Conservation (phyloP, 1,139 yeast species). For the Taphrina sp. region DNA sequence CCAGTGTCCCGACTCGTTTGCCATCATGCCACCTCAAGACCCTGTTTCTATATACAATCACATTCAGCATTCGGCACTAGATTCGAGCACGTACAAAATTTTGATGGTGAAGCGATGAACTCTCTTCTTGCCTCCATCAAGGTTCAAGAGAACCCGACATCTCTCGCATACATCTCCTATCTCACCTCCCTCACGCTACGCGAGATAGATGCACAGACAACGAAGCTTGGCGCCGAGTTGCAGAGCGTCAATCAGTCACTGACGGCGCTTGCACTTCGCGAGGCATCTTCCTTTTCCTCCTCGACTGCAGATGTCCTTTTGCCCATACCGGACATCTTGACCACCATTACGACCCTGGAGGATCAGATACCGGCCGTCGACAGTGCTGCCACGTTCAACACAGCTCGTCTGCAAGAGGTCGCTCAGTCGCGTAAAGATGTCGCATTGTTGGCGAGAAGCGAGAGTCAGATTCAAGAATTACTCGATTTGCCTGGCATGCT, state of each 20-base stretch:
- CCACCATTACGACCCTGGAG: constrained; percentile 8
- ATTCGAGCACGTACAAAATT: too few relatives aligned
- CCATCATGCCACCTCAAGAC: too few relatives aligned
- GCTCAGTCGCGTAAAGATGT: constrained; percentile 38
- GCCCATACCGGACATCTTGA: constrained; percentile 11
- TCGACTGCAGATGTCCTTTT: constrained; percentile 9
- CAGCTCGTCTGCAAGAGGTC: constrained; percentile 16
- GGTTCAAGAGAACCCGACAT: constrained; percentile 1
- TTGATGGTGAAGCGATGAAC: too few relatives aligned
- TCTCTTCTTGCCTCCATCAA: constrained; percentile 4
- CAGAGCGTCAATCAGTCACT: constrained; percentile 24
- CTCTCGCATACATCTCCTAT: constrained; percentile 6
- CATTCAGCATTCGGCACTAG: too few relatives aligned
- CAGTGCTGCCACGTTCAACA: constrained; percentile 23
- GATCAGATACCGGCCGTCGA: constrained; percentile 20
- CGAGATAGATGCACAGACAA: constrained; percentile 9
- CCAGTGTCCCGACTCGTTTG: too few relatives aligned
- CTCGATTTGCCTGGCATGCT: constrained; percentile 81
- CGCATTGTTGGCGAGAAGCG: constrained; percentile 56
- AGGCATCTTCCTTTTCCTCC: constrained; percentile 9
- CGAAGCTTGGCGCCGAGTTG: constrained; percentile 5
- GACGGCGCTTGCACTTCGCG: constrained; percentile 25
- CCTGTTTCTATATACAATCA: too few relatives aligned
- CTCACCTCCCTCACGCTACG: constrained; percentile 12
- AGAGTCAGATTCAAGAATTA: constrained; percentile 72